A percentile compares a stretch with the other conserved stretches of the same genome.
phyloP scores from a whole-genome alignment of 192 early-diverging fungal species.

The Coemansia sp. region DNA sequence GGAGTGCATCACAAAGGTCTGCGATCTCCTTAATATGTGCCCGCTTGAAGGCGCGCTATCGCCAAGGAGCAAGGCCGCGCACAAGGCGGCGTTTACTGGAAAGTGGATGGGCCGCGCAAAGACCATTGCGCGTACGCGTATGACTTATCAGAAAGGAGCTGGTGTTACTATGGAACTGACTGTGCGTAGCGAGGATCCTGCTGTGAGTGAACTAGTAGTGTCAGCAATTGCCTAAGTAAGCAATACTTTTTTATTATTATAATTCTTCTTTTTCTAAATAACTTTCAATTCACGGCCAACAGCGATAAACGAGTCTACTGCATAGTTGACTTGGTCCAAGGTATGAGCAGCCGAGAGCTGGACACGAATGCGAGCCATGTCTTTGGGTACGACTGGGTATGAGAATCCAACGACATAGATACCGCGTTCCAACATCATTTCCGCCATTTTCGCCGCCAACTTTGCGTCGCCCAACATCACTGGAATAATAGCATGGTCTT shows the following conservation, averaged over 20 bases:
- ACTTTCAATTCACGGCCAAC: conserved; percentile 52
- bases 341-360: conserved; percentile 61
- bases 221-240: conserved; percentile 75
- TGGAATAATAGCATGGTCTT: conserved; percentile 62
- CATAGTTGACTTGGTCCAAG: conserved; percentile 54
- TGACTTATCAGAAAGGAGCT: conserved; percentile 78
- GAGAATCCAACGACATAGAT: conserved; percentile 65
- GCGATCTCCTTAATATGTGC: conserved; percentile 87
- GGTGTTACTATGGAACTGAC: conserved; percentile 95
- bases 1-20: conserved; percentile 55
- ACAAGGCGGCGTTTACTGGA: conserved; percentile 85
- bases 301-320: conserved; percentile 59
- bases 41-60: conserved; percentile 72
- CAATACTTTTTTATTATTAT: neutral
- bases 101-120: conserved; percentile 81
- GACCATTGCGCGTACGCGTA: conserved; percentile 80
- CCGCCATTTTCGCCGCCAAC: conserved; percentile 56
- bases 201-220: conserved; percentile 75
- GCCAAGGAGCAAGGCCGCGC: conserved; percentile 75
- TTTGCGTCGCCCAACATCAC: conserved; percentile 64
- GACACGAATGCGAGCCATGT: conserved; percentile 61
- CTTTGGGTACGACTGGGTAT: conserved; percentile 63
- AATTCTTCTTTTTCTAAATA: conserved; percentile 9
- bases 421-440: conserved; percentile 56
- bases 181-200: conserved; percentile 69